Conservation (phyloP, 768 basidiomycete genomes). For the Mycena pura region DNA sequence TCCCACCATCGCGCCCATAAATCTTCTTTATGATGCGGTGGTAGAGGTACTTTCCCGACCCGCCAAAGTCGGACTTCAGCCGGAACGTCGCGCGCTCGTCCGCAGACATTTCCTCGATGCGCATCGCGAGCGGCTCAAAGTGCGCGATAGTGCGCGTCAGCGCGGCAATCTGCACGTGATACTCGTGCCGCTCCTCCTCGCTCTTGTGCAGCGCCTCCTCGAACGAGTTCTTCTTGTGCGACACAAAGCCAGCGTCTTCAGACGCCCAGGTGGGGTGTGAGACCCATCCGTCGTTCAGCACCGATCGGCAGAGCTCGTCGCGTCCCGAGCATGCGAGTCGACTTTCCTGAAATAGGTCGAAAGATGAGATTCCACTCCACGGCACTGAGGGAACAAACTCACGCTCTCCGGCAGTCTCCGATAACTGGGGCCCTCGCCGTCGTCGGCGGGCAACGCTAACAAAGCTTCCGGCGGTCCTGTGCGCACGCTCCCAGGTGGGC, state of each 20-base stretch:
- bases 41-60: constrained; percentile 85
- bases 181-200: constrained; percentile 98
- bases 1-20: constrained; percentile 81
- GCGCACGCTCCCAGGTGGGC: constrained; percentile 80
- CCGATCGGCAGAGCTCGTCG: constrained; percentile 92
- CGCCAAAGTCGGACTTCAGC: constrained; percentile 89
- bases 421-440: constrained; percentile 93
- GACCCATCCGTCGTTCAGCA: constrained; percentile 97
- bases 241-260: constrained; percentile 91
- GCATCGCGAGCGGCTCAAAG: constrained; percentile 84
- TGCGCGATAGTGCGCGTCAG: constrained; percentile 89
- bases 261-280: constrained; percentile 99
- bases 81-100: constrained; percentile 86
- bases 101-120: constrained; percentile 86
- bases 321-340: constrained; percentile 91
- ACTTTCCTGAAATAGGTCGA: constrained; percentile 67
- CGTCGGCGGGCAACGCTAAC: constrained; percentile 79
- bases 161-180: constrained; percentile 93
- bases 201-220: constrained; percentile 96
- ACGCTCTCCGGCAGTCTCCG: constrained; percentile 87
- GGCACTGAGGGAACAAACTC: constrained; percentile 42
- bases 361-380: constrained; percentile 9
- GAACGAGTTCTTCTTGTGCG: constrained; percentile 96
- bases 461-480: constrained; percentile 79
- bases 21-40: constrained; percentile 93